phyloP scores from a whole-genome alignment of 2,329 filamentous ascomycete genomes.

The Huntiella decipiens region DNA sequence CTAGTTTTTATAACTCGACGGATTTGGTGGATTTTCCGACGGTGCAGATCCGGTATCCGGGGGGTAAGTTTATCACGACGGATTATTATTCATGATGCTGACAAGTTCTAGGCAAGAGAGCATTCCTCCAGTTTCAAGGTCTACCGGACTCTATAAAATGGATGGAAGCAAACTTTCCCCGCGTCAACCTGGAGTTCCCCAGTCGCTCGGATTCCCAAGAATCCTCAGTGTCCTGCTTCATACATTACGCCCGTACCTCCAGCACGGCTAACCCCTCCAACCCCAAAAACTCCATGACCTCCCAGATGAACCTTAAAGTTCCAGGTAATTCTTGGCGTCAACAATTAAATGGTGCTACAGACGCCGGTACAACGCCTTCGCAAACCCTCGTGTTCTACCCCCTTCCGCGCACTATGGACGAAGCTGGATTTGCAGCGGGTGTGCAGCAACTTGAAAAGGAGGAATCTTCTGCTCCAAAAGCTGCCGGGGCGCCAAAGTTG shows the following conservation, averaged over 20 bases:
- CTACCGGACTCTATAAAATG: constrained; percentile 23
- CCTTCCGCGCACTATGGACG: constrained; percentile 49
- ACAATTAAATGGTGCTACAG: constrained; percentile 27
- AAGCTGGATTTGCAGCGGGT: constrained; percentile 53
- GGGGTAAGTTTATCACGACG: constrained; percentile 1
- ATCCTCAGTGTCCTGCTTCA: constrained; percentile 20
- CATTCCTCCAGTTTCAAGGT: constrained; percentile 25
- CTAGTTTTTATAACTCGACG: constrained; percentile 7
- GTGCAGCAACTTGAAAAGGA: constrained; percentile 52
- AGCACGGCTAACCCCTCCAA: constrained; percentile 15
- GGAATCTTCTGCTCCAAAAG: constrained; percentile 21
- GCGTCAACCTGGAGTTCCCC: constrained; percentile 20
- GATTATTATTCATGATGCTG: not conserved
- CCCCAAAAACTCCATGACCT: not conserved
- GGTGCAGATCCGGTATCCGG: constrained; percentile 5
- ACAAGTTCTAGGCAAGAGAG: constrained; percentile 19
- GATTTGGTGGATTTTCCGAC: constrained; percentile 7
- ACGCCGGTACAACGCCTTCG: constrained; percentile 38
- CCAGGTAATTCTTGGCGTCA: constrained; percentile 16
- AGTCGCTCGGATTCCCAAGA: constrained; percentile 22
- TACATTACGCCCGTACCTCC: constrained; percentile 22
- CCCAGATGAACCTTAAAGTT: not conserved
- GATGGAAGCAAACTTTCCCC: constrained; percentile 25
- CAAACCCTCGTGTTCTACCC: constrained; percentile 61
- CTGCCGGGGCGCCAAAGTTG: constrained; percentile 32